A percentile compares a stretch with the other conserved stretches of the same genome.
phyloP scores from a whole-genome alignment of 208 protist species.

The Acanthamoeba culbertsoni region DNA sequence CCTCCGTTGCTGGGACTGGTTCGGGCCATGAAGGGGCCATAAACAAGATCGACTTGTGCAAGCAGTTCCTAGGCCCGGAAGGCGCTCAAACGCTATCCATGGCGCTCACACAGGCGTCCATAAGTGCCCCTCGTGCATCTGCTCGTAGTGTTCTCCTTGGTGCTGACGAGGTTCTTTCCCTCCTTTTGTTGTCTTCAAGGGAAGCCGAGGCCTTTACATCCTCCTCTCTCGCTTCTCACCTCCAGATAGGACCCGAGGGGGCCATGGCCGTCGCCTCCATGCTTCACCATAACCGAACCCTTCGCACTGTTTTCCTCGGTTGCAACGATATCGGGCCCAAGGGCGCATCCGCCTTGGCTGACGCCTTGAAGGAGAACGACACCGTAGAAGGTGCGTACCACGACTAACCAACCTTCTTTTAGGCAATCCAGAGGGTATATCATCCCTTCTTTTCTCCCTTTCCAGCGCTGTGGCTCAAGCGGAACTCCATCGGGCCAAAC shows the following conservation, averaged over 20 bases:
- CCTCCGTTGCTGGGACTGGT: background rate
- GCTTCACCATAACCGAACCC: background rate
- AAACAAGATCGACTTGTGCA: conserved; percentile 14
- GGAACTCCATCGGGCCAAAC: background rate
- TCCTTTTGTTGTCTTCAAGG: background rate
- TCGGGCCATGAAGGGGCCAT: background rate
- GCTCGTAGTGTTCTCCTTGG: background rate
- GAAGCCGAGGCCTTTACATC: no score
- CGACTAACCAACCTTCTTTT: background rate
- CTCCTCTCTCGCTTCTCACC: background rate
- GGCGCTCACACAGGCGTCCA: background rate
- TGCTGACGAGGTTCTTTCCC: background rate
- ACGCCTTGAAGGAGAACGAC: background rate
- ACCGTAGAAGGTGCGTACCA: background rate
- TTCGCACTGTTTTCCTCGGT: conserved; percentile 16
- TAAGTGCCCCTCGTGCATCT: background rate
- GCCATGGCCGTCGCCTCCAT: background rate
- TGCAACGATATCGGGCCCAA: background rate
- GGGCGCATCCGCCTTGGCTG: background rate
- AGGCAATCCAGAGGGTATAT: no score
- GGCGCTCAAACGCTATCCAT: background rate
- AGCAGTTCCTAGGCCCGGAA: conserved; percentile 12
- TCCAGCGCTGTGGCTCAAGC: conserved; percentile 3
- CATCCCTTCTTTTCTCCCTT: background rate
- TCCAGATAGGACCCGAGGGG: background rate